Percentiles rank a stretch among this genome's conserved stretches.
Evolutionary conservation across 192 early-diverging fungal species (phyloP).

Genomic region (Entophlyctis luteolus): DNA sequence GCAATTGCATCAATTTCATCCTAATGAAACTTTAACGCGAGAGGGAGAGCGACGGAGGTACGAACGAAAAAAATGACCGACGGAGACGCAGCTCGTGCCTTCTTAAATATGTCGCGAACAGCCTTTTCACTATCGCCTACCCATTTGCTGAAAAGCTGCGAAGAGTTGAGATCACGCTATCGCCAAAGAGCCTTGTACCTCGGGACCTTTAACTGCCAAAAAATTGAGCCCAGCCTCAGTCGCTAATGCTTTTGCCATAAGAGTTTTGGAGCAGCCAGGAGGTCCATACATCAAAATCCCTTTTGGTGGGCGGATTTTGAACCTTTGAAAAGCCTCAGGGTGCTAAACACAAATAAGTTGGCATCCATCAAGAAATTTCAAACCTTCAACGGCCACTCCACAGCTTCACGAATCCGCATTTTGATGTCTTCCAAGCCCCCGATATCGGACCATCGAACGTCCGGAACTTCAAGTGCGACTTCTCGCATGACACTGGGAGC

Average conservation of each 20-base stretch:
- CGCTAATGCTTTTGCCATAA: slow-evolving; percentile 95
- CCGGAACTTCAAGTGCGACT: slow-evolving; percentile 84
- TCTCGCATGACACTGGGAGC: slow-evolving; percentile 84
- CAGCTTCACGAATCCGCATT: slow-evolving; percentile 84
- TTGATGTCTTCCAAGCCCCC: slow-evolving; percentile 92
- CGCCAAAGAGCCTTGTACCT: slow-evolving; percentile 50
- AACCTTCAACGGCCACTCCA: slow-evolving; percentile 95
- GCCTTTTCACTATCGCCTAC: slow-evolving; percentile 99
- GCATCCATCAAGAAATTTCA: background rate
- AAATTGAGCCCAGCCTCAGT: slow-evolving; percentile 96
- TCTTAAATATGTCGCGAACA: slow-evolving; percentile 87
- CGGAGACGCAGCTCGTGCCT: slow-evolving; percentile 89
- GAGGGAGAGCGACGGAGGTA: background rate
- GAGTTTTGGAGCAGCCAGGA: slow-evolving; percentile 95
- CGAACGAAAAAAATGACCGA: slow-evolving; percentile 96
- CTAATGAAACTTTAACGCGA: slow-evolving; percentile 33
- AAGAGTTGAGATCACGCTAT: background rate
- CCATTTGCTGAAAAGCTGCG: slow-evolving; percentile 94
- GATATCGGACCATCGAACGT: slow-evolving; percentile 88
- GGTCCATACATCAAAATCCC: slow-evolving; percentile 97
- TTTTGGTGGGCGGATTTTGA: slow-evolving; percentile 93
- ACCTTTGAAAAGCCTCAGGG: slow-evolving; percentile 80
- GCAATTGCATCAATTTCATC: slow-evolving; percentile 97
- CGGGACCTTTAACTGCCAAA: slow-evolving; percentile 96
- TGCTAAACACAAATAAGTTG: slow-evolving; percentile 51